A percentile compares a stretch with the other conserved stretches of the same genome.
phyloP scores from a whole-genome alignment of 176 grass and related monocot genomes.

The Dendrocalamus sinicus region DNA sequence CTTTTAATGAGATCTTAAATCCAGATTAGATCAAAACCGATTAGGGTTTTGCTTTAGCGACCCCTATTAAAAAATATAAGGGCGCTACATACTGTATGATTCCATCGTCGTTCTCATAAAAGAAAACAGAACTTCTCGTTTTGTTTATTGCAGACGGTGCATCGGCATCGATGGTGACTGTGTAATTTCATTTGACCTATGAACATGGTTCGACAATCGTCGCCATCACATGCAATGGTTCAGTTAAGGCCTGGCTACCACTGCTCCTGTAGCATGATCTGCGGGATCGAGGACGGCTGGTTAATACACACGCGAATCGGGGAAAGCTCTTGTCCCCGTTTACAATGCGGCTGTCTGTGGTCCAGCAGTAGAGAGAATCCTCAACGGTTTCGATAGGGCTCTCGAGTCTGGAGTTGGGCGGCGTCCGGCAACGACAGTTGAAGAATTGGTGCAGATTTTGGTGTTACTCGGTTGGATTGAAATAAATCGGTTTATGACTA shows the following conservation, averaged over 20 bases:
- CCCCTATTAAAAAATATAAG: too few relatives aligned
- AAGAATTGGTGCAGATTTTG: background rate
- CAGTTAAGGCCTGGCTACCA: background rate
- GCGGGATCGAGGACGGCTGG: constrained; percentile 9
- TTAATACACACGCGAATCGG: constrained; percentile 11
- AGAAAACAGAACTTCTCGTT: background rate
- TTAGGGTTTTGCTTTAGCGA: too few relatives aligned
- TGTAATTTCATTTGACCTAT: background rate
- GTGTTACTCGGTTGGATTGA: too few relatives aligned
- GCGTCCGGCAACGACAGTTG: background rate
- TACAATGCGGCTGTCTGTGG: background rate
- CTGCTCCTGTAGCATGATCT: background rate
- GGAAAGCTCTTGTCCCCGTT: background rate
- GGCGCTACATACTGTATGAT: background rate
- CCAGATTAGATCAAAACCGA: too few relatives aligned
- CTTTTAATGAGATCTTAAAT: too few relatives aligned
- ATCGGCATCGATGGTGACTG: background rate
- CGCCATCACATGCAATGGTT: constrained; percentile 15
- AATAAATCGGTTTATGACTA: too few relatives aligned
- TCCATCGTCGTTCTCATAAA: background rate
- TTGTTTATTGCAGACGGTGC: constrained; percentile 16
- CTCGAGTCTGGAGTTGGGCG: background rate
- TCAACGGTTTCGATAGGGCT: background rate
- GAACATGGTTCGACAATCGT: constrained; percentile 35
- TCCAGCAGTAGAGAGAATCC: background rate